Evolutionary conservation across 495 filamentous ascomycete species (phyloP), one percentile per base, ranked within the genome.

Genomic region (Xeromyces bisporus): DNA sequence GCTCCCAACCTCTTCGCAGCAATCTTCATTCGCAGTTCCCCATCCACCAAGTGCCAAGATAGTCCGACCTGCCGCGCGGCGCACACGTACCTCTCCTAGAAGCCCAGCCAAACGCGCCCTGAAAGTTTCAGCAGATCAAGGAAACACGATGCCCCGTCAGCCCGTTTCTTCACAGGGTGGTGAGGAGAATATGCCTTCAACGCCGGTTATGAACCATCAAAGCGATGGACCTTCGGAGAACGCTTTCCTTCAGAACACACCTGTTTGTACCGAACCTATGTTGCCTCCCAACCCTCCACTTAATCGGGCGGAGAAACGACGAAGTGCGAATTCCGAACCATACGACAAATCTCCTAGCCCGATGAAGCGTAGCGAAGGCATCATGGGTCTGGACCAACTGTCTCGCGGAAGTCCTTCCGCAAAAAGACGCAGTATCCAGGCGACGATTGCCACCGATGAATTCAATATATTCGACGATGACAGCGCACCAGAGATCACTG

Each of bases 331-430:
- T 7, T 60, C 64, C 31, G 55, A 49, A 13, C 44, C 58, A 8
- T 56, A n/a, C n/a, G n/a, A 65, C 18, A 57, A 74, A 10, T 73
- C 77, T 28, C 73, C 77, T 17, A 94, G 87, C 47, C 89, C 89
- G 0, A 56, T 97, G 26, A 96, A 96, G 57, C 72, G 91, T 29
- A 91, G 74, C 42, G 89, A 97, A 51, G 77, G 79, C 4, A 76
- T 77, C 9, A 89, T 92, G 79, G 80, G 80, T 43, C 51, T 91
- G 9, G 87, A 91, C 39, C 74, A 77, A 29, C 57, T 72, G 10
- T 71, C 64, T 35, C 60, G 76, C n/a, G 81, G 76, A 21, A 93
- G 80, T 41, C 84, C 86, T 1, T 76, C 82, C 13, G 73, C 80
- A 8, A 94, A 94, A 62, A 66, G 86, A 27, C 71, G 86, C 35